phyloP scores from a whole-genome alignment of 805 yeast species.

The Spathaspora boniae region DNA sequence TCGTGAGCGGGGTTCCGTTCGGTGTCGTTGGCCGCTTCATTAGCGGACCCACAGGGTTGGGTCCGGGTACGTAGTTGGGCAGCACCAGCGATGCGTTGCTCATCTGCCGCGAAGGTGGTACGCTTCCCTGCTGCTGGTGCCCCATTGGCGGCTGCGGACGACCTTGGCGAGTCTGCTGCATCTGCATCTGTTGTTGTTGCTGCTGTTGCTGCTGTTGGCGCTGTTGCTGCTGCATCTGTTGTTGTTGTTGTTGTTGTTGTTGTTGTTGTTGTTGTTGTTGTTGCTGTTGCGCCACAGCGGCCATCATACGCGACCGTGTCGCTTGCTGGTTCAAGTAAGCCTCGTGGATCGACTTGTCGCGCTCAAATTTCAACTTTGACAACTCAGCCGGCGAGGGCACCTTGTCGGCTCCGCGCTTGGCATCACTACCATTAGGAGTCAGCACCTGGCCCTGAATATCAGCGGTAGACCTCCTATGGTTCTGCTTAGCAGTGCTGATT shows the following conservation, averaged over 20 bases:
- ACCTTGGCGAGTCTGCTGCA: neutral
- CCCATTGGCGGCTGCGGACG: no score
- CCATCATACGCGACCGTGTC: conserved; percentile 39
- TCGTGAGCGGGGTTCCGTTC: conserved; percentile 55
- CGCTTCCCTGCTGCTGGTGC: conserved; percentile 8
- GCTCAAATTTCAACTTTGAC: conserved; percentile 75
- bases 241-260: conserved; percentile 14
- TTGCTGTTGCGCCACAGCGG: conserved; percentile 38
- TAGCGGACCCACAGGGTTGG: no score
- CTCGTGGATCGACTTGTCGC: conserved; percentile 83
- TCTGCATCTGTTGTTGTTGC: conserved; percentile 3
- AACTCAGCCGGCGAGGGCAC: conserved; percentile 75
- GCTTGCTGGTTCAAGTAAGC: conserved; percentile 52
- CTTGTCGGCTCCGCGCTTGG: conserved; percentile 34
- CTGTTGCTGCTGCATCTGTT: no score
- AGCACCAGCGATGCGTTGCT: no score
- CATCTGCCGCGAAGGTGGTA: no score
- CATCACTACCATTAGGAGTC: conserved; percentile 5
- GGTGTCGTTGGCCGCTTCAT: conserved; percentile 43
- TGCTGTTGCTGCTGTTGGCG: conserved; percentile 8
- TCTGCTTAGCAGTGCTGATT: conserved; percentile 42
- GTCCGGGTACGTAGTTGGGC: no score
- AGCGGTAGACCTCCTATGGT: conserved; percentile 18
- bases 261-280: conserved; percentile 12
- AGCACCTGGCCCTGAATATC: conserved; percentile 3